Base-by-base conservation (phyloP, 306 rosid genomes). In the Rosa rugosa region DNA sequence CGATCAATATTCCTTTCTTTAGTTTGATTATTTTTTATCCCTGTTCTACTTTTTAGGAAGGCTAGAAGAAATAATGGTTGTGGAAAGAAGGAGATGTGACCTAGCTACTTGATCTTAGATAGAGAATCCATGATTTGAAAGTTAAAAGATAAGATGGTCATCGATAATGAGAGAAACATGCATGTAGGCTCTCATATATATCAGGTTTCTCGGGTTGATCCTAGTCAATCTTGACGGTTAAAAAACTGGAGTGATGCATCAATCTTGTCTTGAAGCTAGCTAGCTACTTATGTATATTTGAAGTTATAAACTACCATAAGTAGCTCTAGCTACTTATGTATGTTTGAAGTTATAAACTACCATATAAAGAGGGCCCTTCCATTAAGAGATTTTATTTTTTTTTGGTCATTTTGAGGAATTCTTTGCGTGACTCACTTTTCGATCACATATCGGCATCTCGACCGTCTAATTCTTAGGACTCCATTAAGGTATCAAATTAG, bases 81-180 rank as follows among this genome's bases (percentile, higher is more conserved):
- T 79, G 71, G 40, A 51, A 51, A 46, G 23, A 64, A 54, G 72
- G 8, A 40, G 72, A 64, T 38, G 60, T 38, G 76, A 81, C 81
- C 27, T 54, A 22, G 42, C 74, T 9, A 67, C 60, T 36, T 38
- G 73, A 69, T 20, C 72, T 54, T 27, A 6, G 67, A 62, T 40
- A 45, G 34, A 38, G 63, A 69, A 18, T 42, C 14, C 42, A 34
- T n/a, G 83, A 73, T 77, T 50, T 68, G 82, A 80, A 79, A 67
- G 62, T 18, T 51, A 12, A 75, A 34, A 66, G 71, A 67, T 67
- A 66, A 66, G 71, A 66, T 64, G 69, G n/a, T 41, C 47, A 77
- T 75, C 51, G 64, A 71, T 72, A 66, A 36, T 66, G 74, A 12
- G 56, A 51, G 77, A 50, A 49, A 57, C 75, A 49, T 77, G 74